Evolutionary conservation across 139 green algal species (phyloP), one percentile per base, ranked within the genome.

Genomic region (Astrephomene gubernaculifera): DNA sequence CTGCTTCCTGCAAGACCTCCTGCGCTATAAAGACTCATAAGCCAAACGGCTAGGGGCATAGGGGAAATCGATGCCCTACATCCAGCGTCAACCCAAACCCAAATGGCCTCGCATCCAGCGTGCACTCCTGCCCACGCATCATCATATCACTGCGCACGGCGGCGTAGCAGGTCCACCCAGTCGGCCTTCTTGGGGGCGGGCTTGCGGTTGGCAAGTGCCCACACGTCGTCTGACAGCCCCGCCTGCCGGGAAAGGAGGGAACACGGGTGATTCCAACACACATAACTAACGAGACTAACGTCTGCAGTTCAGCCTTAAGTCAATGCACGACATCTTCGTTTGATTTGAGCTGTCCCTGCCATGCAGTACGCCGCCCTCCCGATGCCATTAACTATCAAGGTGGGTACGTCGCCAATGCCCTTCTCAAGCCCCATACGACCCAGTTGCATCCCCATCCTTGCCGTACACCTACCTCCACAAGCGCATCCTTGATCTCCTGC

Each of bases 401-500:
- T n/a, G n/a, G n/a, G n/a, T n/a, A n/a, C n/a, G n/a, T n/a, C n/a
- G n/a, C n/a, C n/a, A n/a, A n/a, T n/a, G 49, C 49, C 17, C 49
- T 17, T 12, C 49, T 12, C 57, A 67, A 21, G 8, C 24, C 24
- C 31, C 57, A 21, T 67, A 12, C 21, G 7, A 67, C 57, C 21
- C n/a, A n/a, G n/a, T n/a, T n/a, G n/a, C n/a, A n/a, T n/a, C 57
- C 2, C 19, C 24, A 21, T 33, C 57, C 57, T 24, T 12, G 21
- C 19, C 21, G 19, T 7, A 21, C 24, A 27, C 57, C 21, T 7
- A 84, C 78, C 76, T 83, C 60, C 29, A 82, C 88, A 12, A 90
- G 87, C 44, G 53, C 60, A 43, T 90, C 87, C 69, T 88, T 88
- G 44, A 90, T 88, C 61, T 90, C 76, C 73, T 87, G 53, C n/a